Base-by-base conservation (phyloP, 805 yeast genomes). In the Spathaspora boniae region DNA sequence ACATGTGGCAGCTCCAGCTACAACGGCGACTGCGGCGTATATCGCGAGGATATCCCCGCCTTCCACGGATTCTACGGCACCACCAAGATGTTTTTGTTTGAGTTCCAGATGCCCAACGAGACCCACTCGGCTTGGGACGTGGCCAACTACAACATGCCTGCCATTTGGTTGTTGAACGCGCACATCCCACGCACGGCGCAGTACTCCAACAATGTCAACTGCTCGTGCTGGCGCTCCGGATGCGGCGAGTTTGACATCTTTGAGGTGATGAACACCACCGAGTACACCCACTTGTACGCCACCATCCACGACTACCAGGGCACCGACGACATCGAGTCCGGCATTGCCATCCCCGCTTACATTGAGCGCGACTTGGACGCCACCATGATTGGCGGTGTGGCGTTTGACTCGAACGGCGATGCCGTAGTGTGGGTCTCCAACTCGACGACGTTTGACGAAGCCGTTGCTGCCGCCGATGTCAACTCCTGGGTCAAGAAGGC, bases 171-270 rank as follows among this genome's bases (percentile, higher is more conserved):
- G 41, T 63, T 82, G 50, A 82, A 82, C 46, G 82, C 86, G 20
- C 72, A 77, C 46, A 80, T 82, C 40, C 82, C 87, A 44, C 72
- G 89, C 66, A 82, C 88, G 14, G 63, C 88, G 3, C 88, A 82
- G 58, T 82, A 81, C 53, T 78, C 81, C 31, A 42, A 60, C 4
- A 76, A 76, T 45, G 61, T 64, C 24, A 77, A 76, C 52, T 82
- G 88, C 57, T 80, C 87, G 5, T 79, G 87, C 50, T 82, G 89
- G 89, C 65, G 73, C 29, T 70, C 82, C 19, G 91, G 89, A 8
- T 80, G 88, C 59, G 88, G 89, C 54, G 88, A 82, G 58, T 80
- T 77, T 47, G 91, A 82, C 58, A 73, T 81, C 46, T 82, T 82
- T 53, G 91, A 83, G 62, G 79, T 78, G 26, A 72, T 80, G 77